These are phyloP conservation scores for Cucurbita maxima DNA, from an alignment of 306 rosid genomes.

Conservation along the genomic window DNA sequence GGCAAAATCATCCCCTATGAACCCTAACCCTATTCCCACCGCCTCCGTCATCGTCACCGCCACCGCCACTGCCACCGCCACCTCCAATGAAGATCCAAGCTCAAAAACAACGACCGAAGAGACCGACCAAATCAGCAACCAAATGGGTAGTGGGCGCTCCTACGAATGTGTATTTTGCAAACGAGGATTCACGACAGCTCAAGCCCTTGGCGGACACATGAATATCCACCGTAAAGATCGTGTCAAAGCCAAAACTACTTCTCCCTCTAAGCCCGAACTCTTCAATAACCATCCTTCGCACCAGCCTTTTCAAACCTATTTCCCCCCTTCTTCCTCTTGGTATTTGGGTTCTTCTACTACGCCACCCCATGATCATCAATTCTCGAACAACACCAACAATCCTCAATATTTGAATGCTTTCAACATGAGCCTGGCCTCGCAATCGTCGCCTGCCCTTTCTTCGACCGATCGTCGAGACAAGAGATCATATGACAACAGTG, in stretches of 20 bases:
- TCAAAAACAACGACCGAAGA: not conserved
- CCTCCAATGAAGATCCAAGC: not conserved
- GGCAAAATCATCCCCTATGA: not conserved
- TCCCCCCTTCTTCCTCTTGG: constrained; percentile 19
- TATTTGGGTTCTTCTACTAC: not conserved
- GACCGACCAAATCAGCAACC: not conserved
- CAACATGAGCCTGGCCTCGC: not conserved
- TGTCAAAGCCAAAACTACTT: constrained; percentile 14
- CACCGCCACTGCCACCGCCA: not conserved
- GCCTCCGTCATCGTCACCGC: too few relatives aligned
- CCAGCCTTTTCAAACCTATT: constrained; percentile 19
- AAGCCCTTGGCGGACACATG: constrained; percentile 93
- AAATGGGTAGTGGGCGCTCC: constrained; percentile 9
- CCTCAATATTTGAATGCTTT: constrained; percentile 12
- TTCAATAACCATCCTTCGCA: not conserved
- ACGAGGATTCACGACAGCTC: constrained; percentile 85
- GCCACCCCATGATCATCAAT: not conserved
- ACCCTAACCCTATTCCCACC: not conserved
- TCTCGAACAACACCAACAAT: not conserved
- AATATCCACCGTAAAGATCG: constrained; percentile 76
- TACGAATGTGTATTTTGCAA: constrained; percentile 85
- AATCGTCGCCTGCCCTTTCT: not conserved
- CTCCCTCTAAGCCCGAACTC: not conserved
- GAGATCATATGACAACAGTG: constrained; percentile 12
- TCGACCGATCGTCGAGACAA: not conserved